phyloP scores from a whole-genome alignment of 2,329 filamentous ascomycete genomes.

The Helotiales sp. region DNA sequence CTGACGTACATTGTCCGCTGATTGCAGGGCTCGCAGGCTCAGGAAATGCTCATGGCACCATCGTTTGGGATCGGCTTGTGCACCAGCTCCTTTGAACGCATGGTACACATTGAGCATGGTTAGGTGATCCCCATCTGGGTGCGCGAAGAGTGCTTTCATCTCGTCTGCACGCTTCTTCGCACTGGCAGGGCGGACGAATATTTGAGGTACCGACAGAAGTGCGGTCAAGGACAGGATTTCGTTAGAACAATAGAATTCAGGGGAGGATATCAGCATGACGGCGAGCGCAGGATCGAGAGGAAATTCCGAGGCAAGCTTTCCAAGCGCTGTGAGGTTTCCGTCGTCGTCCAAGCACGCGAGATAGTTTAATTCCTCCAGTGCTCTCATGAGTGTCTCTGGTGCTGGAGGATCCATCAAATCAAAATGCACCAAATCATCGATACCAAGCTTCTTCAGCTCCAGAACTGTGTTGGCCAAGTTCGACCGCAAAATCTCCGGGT shows the following conservation, averaged over 20 bases:
- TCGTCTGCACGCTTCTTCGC: conserved; percentile 91
- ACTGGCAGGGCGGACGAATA: conserved; percentile 85
- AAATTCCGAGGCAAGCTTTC: conserved; percentile 88
- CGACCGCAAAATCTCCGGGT: conserved; percentile 92
- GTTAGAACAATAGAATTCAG: conserved; percentile 98
- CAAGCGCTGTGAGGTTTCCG: conserved; percentile 84
- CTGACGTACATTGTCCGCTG: conserved; percentile 88
- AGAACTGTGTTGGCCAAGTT: conserved; percentile 94
- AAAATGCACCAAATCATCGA: conserved; percentile 95
- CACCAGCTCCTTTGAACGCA: conserved; percentile 79
- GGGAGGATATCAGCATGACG: conserved; percentile 96
- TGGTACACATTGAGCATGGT: conserved; percentile 98
- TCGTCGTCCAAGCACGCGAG: conserved; percentile 95
- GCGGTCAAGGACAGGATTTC: conserved; percentile 95
- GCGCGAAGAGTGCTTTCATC: conserved; percentile 93
- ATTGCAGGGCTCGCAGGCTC: conserved; percentile 82
- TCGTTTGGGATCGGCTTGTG: conserved; percentile 73
- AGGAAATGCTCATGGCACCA: conserved; percentile 99
- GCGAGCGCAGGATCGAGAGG: conserved; percentile 91
- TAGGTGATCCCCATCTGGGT: conserved; percentile 91
- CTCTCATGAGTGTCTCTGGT: conserved; percentile 97
- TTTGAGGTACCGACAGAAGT: conserved; percentile 88
- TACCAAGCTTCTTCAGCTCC: conserved; percentile 94
- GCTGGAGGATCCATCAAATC: conserved; percentile 98
- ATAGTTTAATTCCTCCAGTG: conserved; percentile 96